Evolutionary conservation across 139 green algal genomes (phyloP).

Genomic region (Auxenochlorella pyrenoidosa): DNA sequence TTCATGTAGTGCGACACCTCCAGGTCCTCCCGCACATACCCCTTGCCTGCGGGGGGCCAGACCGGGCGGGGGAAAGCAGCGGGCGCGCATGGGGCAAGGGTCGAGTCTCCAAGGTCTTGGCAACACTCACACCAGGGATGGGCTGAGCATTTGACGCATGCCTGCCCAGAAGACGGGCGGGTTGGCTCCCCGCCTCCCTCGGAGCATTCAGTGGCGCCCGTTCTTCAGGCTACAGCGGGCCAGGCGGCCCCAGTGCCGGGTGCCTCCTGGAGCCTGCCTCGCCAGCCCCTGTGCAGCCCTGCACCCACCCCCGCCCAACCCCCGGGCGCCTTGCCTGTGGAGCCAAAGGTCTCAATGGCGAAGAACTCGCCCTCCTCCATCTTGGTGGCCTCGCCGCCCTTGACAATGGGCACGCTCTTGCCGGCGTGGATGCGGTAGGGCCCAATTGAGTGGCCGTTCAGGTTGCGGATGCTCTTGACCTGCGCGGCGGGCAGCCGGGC

Average conservation of each 20-base stretch:
- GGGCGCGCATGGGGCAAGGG: no score
- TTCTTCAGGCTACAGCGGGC: no score
- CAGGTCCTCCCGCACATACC: constrained; percentile 96
- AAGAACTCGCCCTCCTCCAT: constrained; percentile 99
- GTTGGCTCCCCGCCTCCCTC: no score
- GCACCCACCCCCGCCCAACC: no score
- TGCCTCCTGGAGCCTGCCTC: no score
- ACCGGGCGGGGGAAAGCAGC: no score
- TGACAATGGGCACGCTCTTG: constrained; percentile 89
- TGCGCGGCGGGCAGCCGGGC: background rate
- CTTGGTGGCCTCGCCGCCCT: constrained; percentile 87
- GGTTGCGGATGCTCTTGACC: constrained; percentile 83
- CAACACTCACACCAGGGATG: background rate
- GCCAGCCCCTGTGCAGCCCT: no score
- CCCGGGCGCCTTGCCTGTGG: constrained; percentile 68
- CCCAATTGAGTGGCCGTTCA: constrained; percentile 98
- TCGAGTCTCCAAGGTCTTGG: background rate
- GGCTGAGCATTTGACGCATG: no score
- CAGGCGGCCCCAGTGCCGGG: no score
- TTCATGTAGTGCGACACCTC: constrained; percentile 99
- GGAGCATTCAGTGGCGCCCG: no score
- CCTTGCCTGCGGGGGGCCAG: constrained; percentile 66
- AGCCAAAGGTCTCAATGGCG: constrained; percentile 99
- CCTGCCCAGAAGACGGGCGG: no score
- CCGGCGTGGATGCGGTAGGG: constrained; percentile 97